phyloP scores from a whole-genome alignment of 2,329 filamentous ascomycete genomes.

The Aspergillus floridensis region DNA sequence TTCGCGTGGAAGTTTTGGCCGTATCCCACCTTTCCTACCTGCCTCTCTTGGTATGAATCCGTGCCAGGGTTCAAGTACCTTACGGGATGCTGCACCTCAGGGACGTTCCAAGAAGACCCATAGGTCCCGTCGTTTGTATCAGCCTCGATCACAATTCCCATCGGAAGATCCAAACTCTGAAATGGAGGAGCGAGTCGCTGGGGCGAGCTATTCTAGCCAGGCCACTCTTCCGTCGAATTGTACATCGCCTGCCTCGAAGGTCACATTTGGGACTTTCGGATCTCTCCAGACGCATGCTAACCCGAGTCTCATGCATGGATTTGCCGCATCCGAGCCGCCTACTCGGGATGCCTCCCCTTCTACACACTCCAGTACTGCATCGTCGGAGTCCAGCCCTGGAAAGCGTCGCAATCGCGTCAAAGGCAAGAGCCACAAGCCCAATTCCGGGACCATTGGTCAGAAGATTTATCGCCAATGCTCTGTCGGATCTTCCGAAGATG shows the following conservation, averaged over 20 bases:
- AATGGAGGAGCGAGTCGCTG: constrained; percentile 4
- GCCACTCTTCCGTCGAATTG: constrained; percentile 13
- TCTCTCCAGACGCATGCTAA: constrained; percentile 12
- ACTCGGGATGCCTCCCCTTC: constrained; percentile 21
- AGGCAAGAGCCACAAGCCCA: constrained; percentile 7
- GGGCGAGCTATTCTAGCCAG: constrained; percentile 10
- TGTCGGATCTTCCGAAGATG: constrained; percentile 16
- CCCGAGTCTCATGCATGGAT: constrained; percentile 9
- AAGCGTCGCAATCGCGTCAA: constrained; percentile 9
- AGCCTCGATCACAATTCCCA: constrained; percentile 14
- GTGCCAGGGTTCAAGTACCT: not conserved
- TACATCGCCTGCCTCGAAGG: constrained; percentile 17
- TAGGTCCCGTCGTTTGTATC: constrained; percentile 24
- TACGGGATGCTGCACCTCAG: not conserved
- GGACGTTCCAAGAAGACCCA: constrained; percentile 15
- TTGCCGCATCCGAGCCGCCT: constrained; percentile 16
- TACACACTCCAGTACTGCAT: constrained; percentile 11
- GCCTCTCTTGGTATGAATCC: not conserved
- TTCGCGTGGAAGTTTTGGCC: constrained; percentile 15
- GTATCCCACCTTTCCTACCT: constrained; percentile 21
- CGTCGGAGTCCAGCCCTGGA: constrained; percentile 19
- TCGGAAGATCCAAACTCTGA: constrained; percentile 6
- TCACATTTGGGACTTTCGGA: constrained; percentile 8
- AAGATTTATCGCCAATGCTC: constrained; percentile 12
- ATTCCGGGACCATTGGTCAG: constrained; percentile 18